A percentile compares a stretch with the other conserved stretches of the same genome.
Evolutionary conservation across 345 rosid species (phyloP).

Genomic region (Hirschfeldia incana): DNA sequence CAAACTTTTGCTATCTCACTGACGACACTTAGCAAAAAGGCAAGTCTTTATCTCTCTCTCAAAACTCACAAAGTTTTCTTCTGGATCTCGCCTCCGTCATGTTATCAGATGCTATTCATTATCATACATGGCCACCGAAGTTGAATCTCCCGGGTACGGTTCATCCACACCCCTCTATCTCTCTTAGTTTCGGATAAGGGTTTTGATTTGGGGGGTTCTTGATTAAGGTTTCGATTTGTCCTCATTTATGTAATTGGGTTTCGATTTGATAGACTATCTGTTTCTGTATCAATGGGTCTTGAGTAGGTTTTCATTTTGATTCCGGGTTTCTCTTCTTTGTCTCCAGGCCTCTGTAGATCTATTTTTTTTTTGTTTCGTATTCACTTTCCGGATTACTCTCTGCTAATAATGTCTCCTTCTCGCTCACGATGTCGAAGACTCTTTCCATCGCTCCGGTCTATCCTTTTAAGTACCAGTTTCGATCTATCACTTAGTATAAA

Average conservation of each 20-base stretch:
- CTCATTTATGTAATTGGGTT: neutral
- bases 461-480: too few relatives aligned
- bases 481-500: too few relatives aligned
- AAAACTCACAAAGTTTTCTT: neutral
- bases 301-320: neutral
- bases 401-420: too few relatives aligned
- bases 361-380: too few relatives aligned
- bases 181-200: neutral
- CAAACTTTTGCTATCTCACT: too few relatives aligned
- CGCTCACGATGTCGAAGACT: too few relatives aligned
- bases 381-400: too few relatives aligned
- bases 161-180: neutral
- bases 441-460: too few relatives aligned
- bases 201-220: neutral
- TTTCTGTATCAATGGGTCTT: neutral
- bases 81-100: neutral
- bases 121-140: neutral
- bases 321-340: neutral
- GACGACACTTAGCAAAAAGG: too few relatives aligned
- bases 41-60: too few relatives aligned
- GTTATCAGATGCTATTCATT: neutral
- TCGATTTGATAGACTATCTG: neutral
- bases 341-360: neutral
- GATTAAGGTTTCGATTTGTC: neutral
- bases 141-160: neutral